These are phyloP conservation scores for Scenedesmus sp. DNA, from an alignment of 163 green algal species.

Conservation along the genomic window DNA sequence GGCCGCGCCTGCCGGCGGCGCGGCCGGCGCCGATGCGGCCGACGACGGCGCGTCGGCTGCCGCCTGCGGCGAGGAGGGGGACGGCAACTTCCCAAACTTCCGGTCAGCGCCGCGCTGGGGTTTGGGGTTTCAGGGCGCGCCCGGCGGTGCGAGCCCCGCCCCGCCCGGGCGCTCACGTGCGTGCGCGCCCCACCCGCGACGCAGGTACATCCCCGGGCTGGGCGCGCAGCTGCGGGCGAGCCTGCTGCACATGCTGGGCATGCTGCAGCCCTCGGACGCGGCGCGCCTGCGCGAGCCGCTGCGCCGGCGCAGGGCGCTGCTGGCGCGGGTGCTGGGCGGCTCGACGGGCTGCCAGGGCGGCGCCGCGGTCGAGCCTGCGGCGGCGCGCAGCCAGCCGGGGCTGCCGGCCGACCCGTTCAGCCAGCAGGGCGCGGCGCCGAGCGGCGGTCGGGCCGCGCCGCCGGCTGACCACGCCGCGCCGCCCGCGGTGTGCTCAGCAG, in stretches of 20 bases:
- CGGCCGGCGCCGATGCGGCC: neutral
- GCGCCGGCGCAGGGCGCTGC: neutral
- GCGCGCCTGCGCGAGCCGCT: slow-evolving; percentile 13
- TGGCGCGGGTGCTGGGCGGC: slow-evolving; percentile 6
- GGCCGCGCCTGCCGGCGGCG: neutral
- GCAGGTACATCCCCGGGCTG: slow-evolving; percentile 58
- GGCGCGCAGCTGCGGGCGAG: slow-evolving; percentile 53
- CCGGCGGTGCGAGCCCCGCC: no score
- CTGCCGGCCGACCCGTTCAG: no score
- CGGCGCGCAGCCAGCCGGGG: no score
- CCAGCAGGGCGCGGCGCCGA: no score
- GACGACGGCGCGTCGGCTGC: slow-evolving; percentile 8
- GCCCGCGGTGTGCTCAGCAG: no score
- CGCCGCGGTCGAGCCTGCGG: no score
- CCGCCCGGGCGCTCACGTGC: neutral
- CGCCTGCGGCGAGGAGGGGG: slow-evolving; percentile 9
- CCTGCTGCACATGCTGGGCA: slow-evolving; percentile 63
- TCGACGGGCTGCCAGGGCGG: no score
- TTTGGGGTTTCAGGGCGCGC: no score
- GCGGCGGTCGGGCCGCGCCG: no score
- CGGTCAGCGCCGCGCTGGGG: neutral
- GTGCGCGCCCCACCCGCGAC: neutral
- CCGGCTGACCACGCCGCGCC: no score
- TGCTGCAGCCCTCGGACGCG: slow-evolving; percentile 40
- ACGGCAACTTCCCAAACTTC: slow-evolving; percentile 58